Evolutionary conservation across 768 basidiomycete species (phyloP).

Genomic region (Pluteus cervinus): DNA sequence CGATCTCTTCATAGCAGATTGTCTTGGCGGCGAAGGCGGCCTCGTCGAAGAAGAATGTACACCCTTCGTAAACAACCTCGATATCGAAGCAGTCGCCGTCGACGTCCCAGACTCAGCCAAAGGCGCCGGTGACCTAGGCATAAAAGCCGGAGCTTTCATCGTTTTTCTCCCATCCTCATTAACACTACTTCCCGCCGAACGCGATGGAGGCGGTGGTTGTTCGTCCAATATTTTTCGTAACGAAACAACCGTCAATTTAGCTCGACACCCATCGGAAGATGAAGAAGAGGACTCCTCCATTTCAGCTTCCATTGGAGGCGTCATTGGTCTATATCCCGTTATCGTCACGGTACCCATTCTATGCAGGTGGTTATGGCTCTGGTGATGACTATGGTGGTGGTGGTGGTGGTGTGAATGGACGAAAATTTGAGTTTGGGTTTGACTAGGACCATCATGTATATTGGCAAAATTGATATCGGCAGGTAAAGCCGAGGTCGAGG

Average conservation of each 20-base stretch:
- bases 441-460: too few species aligned
- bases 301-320: slow-evolving; percentile 53
- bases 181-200: background rate
- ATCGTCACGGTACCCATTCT: too few species aligned
- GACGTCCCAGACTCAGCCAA: slow-evolving; percentile 53
- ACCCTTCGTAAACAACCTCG: slow-evolving; percentile 65
- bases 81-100: slow-evolving; percentile 72
- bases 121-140: slow-evolving; percentile 48
- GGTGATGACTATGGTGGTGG: too few species aligned
- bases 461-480: too few species aligned
- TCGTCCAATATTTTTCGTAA: slow-evolving; percentile 67
- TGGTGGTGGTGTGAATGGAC: too few species aligned
- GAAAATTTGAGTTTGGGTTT: too few species aligned
- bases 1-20: slow-evolving; percentile 32
- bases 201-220: slow-evolving; percentile 28
- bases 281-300: slow-evolving; percentile 56
- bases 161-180: background rate
- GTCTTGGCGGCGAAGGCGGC: slow-evolving; percentile 52
- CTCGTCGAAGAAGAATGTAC: slow-evolving; percentile 55
- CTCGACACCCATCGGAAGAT: slow-evolving; percentile 47
- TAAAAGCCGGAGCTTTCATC: slow-evolving; percentile 24
- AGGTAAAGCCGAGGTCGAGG: too few species aligned
- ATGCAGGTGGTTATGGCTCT: too few species aligned
- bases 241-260: slow-evolving; percentile 58
- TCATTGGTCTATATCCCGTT: slow-evolving; percentile 42